These are phyloP conservation scores for Amanita rubescens DNA, from an alignment of 768 basidiomycete species.

Conservation along the genomic window DNA sequence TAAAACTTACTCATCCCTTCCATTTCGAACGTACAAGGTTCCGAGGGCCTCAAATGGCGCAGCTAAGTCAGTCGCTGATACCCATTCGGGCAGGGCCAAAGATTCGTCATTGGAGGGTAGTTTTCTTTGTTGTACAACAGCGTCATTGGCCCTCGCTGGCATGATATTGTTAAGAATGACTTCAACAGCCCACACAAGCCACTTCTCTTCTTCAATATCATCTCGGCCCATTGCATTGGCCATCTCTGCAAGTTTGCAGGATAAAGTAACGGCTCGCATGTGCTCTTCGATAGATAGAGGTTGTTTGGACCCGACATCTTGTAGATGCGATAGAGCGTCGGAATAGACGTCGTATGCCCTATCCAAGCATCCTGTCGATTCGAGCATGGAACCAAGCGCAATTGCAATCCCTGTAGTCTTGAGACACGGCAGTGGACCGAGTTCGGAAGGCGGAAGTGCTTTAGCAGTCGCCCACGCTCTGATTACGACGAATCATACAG, in stretches of 20 bases:
- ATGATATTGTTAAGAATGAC: constrained; percentile 30
- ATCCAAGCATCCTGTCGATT: constrained; percentile 29
- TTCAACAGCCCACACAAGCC: constrained; percentile 37
- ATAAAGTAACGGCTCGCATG: constrained; percentile 31
- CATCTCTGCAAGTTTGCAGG: constrained; percentile 37
- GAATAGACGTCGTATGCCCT: constrained; percentile 32
- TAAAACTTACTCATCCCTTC: constrained; percentile 44
- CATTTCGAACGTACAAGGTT: constrained; percentile 47
- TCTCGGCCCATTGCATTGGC: constrained; percentile 16
- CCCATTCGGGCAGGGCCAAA: constrained; percentile 55
- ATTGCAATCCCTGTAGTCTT: constrained; percentile 65
- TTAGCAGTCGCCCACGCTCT: constrained; percentile 54
- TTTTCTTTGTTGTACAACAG: neutral
- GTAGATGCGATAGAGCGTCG: constrained; percentile 27
- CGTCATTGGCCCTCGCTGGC: constrained; percentile 4
- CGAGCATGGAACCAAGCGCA: constrained; percentile 49
- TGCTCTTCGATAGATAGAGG: constrained; percentile 21
- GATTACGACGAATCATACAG: constrained; percentile 4
- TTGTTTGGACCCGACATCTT: constrained; percentile 16
- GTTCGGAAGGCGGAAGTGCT: constrained; percentile 29
- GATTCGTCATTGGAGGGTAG: neutral
- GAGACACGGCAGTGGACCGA: constrained; percentile 44
- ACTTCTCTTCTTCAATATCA: constrained; percentile 33
- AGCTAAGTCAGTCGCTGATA: constrained; percentile 49
- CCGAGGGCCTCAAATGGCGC: constrained; percentile 65